phyloP scores from a whole-genome alignment of 2,329 filamentous ascomycete species.

The Fusarium sp. region DNA sequence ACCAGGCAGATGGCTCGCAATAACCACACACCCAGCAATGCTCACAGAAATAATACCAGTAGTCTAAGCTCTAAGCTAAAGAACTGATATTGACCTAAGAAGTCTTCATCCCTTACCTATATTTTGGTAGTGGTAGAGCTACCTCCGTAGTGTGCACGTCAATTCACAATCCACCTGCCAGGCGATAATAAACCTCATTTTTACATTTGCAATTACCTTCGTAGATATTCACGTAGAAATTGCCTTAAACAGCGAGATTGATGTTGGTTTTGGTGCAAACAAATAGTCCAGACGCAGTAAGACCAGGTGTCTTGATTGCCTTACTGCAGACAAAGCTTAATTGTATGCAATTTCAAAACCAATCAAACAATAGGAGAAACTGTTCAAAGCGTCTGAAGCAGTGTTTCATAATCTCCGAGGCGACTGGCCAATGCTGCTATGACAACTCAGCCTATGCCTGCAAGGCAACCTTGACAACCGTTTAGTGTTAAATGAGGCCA shows the following conservation, averaged over 20 bases:
- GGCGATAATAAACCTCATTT: neutral
- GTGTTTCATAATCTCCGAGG: conserved; percentile 31
- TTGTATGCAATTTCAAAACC: conserved; percentile 17
- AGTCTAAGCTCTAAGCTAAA: no score
- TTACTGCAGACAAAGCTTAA: conserved; percentile 2
- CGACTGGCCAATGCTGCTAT: conserved; percentile 30
- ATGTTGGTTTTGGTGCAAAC: neutral
- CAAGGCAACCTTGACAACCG: conserved; percentile 9
- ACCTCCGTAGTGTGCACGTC: no score
- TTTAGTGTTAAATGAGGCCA: conserved; percentile 21
- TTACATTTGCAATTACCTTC: neutral
- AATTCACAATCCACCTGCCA: no score
- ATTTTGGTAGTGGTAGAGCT: no score
- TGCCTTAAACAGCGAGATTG: neutral
- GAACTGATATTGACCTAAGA: no score
- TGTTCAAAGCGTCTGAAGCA: conserved; percentile 9
- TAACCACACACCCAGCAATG: no score
- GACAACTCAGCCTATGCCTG: conserved; percentile 29
- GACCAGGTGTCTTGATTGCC: neutral
- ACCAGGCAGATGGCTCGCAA: no score
- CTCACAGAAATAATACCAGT: no score
- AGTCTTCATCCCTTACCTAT: no score
- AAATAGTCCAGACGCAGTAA: neutral
- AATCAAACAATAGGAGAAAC: conserved; percentile 13
- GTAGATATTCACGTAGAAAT: no score